Conservation (phyloP, 768 basidiomycete species). For the Omphalotus guepiniiformis region DNA sequence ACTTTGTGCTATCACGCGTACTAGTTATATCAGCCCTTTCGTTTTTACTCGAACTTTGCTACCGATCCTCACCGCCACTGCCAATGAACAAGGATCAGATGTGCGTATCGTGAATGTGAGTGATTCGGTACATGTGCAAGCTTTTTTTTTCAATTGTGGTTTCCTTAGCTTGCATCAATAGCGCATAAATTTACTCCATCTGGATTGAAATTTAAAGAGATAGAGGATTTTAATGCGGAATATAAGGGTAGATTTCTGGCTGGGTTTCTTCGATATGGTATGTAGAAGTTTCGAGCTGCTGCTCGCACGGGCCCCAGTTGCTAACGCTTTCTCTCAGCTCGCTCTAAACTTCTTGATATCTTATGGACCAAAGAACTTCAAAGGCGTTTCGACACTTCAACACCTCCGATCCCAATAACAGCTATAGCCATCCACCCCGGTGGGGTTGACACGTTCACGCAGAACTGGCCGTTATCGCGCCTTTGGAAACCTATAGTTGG, state of each 20-base stretch:
- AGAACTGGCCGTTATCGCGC: constrained; percentile 14
- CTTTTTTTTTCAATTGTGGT: background rate
- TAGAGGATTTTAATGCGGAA: constrained; percentile 14
- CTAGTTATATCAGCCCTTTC: constrained; percentile 43
- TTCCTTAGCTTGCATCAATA: constrained; percentile 14
- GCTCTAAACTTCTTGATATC: constrained; percentile 15
- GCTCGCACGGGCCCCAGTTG: background rate
- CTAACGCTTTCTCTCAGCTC: constrained; percentile 5
- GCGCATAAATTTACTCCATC: constrained; percentile 9
- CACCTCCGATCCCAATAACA: constrained; percentile 14
- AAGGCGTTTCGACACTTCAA: background rate
- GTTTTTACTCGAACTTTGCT: constrained; percentile 44
- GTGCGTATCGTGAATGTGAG: constrained; percentile 51
- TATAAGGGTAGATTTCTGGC: constrained; percentile 1
- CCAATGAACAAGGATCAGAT: constrained; percentile 36
- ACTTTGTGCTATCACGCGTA: background rate
- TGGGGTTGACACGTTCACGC: constrained; percentile 25
- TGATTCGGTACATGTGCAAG: background rate
- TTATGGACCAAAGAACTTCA: constrained; percentile 12
- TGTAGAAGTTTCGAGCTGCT: background rate
- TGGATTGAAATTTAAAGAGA: constrained; percentile 11
- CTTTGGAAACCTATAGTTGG: constrained; percentile 7
- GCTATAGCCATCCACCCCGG: constrained; percentile 26
- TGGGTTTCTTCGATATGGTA: constrained; percentile 13
- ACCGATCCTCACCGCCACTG: constrained; percentile 43